Evolutionary conservation across 1,284 basidiomycete species (phyloP).

Genomic region (Pholiota adiposa): DNA sequence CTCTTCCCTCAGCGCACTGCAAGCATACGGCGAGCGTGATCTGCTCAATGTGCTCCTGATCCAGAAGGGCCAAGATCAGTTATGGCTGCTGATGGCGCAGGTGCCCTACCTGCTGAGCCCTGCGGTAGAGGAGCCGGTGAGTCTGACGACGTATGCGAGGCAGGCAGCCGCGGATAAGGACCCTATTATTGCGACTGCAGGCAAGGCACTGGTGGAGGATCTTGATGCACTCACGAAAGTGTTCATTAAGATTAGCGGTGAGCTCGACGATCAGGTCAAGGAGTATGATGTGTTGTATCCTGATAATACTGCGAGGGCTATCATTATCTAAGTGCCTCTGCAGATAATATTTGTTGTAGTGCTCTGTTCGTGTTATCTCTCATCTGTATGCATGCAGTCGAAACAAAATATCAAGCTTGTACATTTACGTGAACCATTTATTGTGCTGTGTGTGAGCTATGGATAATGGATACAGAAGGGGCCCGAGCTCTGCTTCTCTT

Average conservation of each 20-base stretch:
- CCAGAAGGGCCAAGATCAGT: conserved; percentile 8
- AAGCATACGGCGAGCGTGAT: conserved; percentile 20
- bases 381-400: too few species aligned
- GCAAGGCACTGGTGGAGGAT: conserved; percentile 20
- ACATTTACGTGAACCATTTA: too few species aligned
- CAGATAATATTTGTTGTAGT: too few species aligned
- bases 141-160: conserved; percentile 17
- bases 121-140: conserved; percentile 18
- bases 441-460: too few species aligned
- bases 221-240: conserved; percentile 18
- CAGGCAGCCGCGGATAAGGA: conserved; percentile 8
- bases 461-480: too few species aligned
- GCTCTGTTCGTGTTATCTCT: too few species aligned
- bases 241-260: conserved; percentile 19
- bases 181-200: conserved; percentile 17
- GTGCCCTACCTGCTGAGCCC: conserved; percentile 30
- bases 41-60: conserved; percentile 26
- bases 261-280: conserved; percentile 28
- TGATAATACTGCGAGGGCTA: conserved; percentile 17
- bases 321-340: too few species aligned
- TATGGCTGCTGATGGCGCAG: conserved; percentile 32
- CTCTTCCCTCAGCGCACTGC: conserved; percentile 19
- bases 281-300: conserved; percentile 26
- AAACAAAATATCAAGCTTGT: too few species aligned
- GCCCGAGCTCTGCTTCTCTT: too few species aligned